Base-by-base conservation (phyloP, 495 filamentous ascomycete genomes). In the Trichoderma asperelloides region DNA sequence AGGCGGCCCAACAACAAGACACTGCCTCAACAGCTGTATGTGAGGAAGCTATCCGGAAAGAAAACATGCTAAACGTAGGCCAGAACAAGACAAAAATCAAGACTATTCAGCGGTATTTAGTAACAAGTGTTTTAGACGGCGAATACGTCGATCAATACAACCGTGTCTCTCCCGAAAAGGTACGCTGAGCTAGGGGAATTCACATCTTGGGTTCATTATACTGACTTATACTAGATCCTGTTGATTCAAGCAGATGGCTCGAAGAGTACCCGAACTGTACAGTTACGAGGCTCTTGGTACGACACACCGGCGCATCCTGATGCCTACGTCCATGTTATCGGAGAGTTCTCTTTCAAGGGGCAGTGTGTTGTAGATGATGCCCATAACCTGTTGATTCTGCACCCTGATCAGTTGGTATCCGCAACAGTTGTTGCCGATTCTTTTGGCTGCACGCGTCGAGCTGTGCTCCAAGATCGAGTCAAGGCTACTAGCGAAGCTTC, bases 391-490 rank as follows among this genome's bases (percentile, higher is more conserved):
- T 78, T 98, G 45, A 94, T 98, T 70, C 81, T 98, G 15, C 92
- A 98, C 74, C 95, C 95, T 2, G 95, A 98, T 76, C 93, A 97
- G 78, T 85, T 98, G 27, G 88, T 98, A 64, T 97, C 95, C 13
- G 89, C 94, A 2, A 97, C 93, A 9, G 90, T 94, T 11, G 89
- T 98, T 40, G 95, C 90, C 43, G 95, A 98, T 73, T 96, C 95
- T 0, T 93, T 97, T 72, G 87, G 86, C 49, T 98, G 95, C 73
- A 86, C 87, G 69, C 87, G 95, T 15, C 89, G 93, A 65, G 92
- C 95, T 30, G 92, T 97, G 2, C 86, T 98, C 40, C 92, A 97
- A 72, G 93, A 97, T 73, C 87, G 95, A 60, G 89, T 97, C 73
- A 98, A 96, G 75, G 90, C 89, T 47, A 90, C 91, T 1, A 86